Percentiles rank a stretch among this genome's conserved stretches.
These are phyloP conservation scores for Myriangium duriaei DNA, from an alignment of 2,329 filamentous ascomycete species.

Conservation along the genomic window DNA sequence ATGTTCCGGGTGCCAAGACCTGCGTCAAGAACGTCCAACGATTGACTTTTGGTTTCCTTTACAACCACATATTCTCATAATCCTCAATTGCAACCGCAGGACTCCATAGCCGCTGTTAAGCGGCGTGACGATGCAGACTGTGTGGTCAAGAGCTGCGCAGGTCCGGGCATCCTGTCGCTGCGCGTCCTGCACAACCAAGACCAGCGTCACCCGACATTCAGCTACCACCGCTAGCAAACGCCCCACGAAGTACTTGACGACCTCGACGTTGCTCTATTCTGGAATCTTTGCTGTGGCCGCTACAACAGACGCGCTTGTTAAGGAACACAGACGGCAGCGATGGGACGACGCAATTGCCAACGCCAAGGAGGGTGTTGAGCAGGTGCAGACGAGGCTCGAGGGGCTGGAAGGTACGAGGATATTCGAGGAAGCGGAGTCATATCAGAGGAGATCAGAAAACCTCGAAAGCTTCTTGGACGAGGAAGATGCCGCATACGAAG, in stretches of 20 bases:
- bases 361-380: constrained; percentile 37
- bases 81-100: too few relatives aligned
- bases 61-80: too few relatives aligned
- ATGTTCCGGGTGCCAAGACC: constrained; percentile 6
- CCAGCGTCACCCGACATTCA: constrained; percentile 37
- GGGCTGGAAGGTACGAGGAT: neutral
- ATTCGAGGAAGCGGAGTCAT: neutral
- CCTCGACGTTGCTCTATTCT: constrained; percentile 52
- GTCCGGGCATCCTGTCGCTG: constrained; percentile 50
- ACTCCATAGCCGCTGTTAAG: neutral
- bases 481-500: constrained; percentile 7
- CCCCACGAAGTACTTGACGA: constrained; percentile 38
- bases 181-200: constrained; percentile 36
- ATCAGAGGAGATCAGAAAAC: constrained; percentile 1
- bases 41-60: too few relatives aligned
- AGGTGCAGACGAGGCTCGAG: constrained; percentile 19
- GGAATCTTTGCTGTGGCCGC: constrained; percentile 54
- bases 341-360: constrained; percentile 50
- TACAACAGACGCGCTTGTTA: constrained; percentile 47
- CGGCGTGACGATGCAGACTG: constrained; percentile 45
- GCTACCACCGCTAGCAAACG: constrained; percentile 39
- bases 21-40: too few relatives aligned
- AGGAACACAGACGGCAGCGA: constrained; percentile 45
- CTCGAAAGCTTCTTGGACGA: constrained; percentile 1
- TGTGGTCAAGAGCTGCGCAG: constrained; percentile 56